Base-by-base conservation (phyloP, 2,329 filamentous ascomycete species). In the Monosporascus sp. region DNA sequence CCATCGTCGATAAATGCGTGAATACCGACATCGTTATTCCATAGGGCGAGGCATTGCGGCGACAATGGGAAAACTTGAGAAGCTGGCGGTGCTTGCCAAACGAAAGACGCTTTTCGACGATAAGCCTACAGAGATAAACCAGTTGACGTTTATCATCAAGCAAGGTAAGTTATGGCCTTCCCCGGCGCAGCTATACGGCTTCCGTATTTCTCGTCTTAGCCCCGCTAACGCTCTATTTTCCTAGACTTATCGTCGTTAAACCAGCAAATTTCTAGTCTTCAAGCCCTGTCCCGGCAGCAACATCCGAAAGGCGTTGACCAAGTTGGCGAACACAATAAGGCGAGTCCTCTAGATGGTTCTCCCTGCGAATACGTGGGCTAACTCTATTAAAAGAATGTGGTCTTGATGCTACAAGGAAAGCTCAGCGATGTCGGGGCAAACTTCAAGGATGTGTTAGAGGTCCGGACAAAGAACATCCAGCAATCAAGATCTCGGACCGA, bases 101-200 rank as follows among this genome's bases (percentile, higher is more conserved):
- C 86, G 93, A 66, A 95, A 96, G 74, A 96, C 94, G 9, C 85
- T 99, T 44, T 99, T 99, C 70, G 94, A 99, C 71, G 94, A 99
- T 75, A 85, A 90, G 68, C 91, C 94, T 0, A 89, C 97, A 52
- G 94, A 99, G 73, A 97, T 97, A 70, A 94, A 94, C 70, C 91
- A 97, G 72, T 83, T 97, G 70, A 97, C 92, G 7, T 97, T 92
- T 67, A 89, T 97, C 67, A 97, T 97, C 78, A 97, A 97, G 75
- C 93, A 97, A 77, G 43, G 43, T 46, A 46, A 7, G 25, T 18
- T 37, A 5, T 22, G 27, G 27, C 20, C 8, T 14, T 8, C 36
- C 7, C 2, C 20, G 37, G 17, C 35, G 3, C 14, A 18, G 14
- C 6, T 15, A 22, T 7, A 31, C 14, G 8, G 5, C 48, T 41